Evolutionary conservation across 345 rosid species (phyloP).

Genomic region (Angophora floribunda): DNA sequence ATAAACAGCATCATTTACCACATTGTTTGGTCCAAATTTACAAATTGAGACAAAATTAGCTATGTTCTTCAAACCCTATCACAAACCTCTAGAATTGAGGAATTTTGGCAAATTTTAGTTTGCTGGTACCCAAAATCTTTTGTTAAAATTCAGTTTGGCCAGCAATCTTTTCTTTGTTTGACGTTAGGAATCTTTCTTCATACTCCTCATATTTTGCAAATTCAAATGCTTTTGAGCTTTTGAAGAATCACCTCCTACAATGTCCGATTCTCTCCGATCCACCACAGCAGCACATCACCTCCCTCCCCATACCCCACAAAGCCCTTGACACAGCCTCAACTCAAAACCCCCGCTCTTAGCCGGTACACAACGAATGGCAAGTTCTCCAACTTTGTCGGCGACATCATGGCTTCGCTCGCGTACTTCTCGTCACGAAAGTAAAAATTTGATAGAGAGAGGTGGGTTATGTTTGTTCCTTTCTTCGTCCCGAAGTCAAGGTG

Average conservation of each 20-base stretch:
- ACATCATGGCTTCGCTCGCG: too few relatives aligned
- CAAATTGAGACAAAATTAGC: background rate
- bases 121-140: background rate
- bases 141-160: background rate
- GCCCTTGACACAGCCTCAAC: background rate
- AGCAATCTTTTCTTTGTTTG: background rate
- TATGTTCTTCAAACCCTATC: rapidly evolving
- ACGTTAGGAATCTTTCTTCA: background rate
- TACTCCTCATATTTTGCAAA: background rate
- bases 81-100: background rate
- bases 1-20: background rate
- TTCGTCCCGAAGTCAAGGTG: background rate
- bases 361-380: background rate
- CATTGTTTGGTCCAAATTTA: background rate
- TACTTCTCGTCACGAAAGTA: background rate
- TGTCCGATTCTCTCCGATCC: background rate
- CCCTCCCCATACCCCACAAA: background rate
- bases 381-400: background rate
- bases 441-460: background rate
- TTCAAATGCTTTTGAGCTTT: background rate
- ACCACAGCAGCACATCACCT: background rate
- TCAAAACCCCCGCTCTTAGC: background rate
- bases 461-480: background rate
- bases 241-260: background rate
- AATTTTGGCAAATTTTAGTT: background rate